phyloP scores from a whole-genome alignment of 1,284 basidiomycete species.

The Sphagnurus paluster region DNA sequence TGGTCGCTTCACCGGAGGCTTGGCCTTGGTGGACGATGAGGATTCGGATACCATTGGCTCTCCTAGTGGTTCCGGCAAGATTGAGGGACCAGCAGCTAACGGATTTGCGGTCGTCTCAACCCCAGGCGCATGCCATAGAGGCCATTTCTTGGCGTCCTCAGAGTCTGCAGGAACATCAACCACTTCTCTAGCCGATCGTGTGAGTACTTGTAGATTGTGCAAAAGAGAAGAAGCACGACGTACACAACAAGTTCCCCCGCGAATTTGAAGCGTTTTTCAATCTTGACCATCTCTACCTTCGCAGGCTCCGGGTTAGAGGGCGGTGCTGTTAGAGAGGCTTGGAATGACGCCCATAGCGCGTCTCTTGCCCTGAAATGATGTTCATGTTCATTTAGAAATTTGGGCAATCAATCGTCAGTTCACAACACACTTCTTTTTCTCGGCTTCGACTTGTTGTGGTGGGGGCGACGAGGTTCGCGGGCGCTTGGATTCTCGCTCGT shows the following conservation, averaged over 20 bases:
- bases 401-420: not conserved
- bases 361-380: constrained; percentile 43
- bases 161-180: constrained; percentile 71
- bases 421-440: constrained; percentile 43
- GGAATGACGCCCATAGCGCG: constrained; percentile 61
- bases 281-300: constrained; percentile 53
- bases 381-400: constrained; percentile 1
- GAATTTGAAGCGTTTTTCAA: constrained; percentile 68
- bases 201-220: constrained; percentile 19
- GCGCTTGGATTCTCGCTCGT: constrained; percentile 30
- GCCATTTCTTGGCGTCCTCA: constrained; percentile 73
- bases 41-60: constrained; percentile 8
- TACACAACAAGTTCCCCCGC: constrained; percentile 75
- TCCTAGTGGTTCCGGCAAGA: not conserved
- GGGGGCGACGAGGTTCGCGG: constrained; percentile 25
- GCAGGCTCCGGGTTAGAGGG: constrained; percentile 18
- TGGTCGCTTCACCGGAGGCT: constrained; percentile 38
- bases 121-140: constrained; percentile 46
- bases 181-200: constrained; percentile 54
- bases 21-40: constrained; percentile 13
- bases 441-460: constrained; percentile 32
- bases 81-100: constrained; percentile 4
- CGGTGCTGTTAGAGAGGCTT: constrained; percentile 45
- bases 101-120: constrained; percentile 13
- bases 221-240: constrained; percentile 28